Base-by-base conservation (phyloP, 345 rosid genomes). In the Eutrema heterophyllum region DNA sequence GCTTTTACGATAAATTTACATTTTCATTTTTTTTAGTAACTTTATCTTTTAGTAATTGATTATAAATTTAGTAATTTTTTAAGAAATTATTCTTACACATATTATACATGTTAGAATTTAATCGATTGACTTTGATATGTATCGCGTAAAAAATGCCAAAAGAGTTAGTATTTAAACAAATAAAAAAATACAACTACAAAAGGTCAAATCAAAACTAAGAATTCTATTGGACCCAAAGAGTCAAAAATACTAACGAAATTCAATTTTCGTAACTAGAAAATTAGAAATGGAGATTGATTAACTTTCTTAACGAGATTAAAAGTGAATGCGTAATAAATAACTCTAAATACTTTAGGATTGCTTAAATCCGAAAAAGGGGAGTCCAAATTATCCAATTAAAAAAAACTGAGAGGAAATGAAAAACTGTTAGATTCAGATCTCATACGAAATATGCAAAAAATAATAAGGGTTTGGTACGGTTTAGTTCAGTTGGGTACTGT, bases 381-480 rank as follows among this genome's bases (percentile, higher is more conserved):
- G 50, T 45, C 4, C 32, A 6, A 55, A 35, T 30, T 30, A 30
- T 30, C 33, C 33, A 30, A 30, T 30, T 21, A 21, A 30, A 30
- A 30, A 30, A 62, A 54, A 7, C 12, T 26, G 24, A 11, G 48
- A 73, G 57, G 8, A 21, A 21, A 46, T 50, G 33, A 35, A 64
- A 13, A 59, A 3, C 33, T 10, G 2, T 38, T 12, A 63, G 46
- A 63, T 62, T 50, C 62, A 72, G 70, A 64, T 72, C 70, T 72
- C 38, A 54, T 15, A 46, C 8, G 16, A 29, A 16, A 7, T 38
- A 53, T 15, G 11, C n/a, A 70, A 29, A 18, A 16, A 27, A 4
- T 4, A 30, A 30, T 4, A 60, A 60, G 73, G 73, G 74, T 75
- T 75, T 75, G 73, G 71, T 65, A 44, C 32, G 13, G 52, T 50